Percentiles rank a stretch among this genome's conserved stretches.
Evolutionary conservation across 164 flowering plant genomes (phyloP).

Genomic region (Taxillus chinensis): DNA sequence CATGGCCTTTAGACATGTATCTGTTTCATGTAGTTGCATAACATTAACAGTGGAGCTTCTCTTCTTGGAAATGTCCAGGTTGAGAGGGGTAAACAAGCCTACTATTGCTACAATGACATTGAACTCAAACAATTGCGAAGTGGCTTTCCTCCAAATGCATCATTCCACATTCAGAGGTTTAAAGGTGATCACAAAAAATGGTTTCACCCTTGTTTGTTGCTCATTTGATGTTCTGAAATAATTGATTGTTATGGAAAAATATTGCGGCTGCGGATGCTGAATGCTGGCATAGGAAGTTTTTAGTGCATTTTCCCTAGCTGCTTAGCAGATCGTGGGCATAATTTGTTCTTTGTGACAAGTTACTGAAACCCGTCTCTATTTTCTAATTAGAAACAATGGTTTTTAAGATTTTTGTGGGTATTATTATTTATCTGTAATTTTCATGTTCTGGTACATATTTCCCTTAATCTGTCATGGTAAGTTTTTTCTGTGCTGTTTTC

Average conservation of each 20-base stretch:
- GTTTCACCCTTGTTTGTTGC: too few species aligned
- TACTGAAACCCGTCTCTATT: too few species aligned
- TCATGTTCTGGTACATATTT: too few species aligned
- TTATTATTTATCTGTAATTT: too few species aligned
- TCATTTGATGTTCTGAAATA: not conserved
- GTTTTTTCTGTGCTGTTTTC: too few species aligned
- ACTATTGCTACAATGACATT: constrained; percentile 72
- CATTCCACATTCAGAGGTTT: constrained; percentile 84
- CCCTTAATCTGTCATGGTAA: too few species aligned
- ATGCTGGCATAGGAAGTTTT: not conserved
- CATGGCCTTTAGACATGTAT: not conserved
- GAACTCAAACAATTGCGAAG: constrained; percentile 57
- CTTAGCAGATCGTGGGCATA: too few species aligned
- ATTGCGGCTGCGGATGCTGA: not conserved
- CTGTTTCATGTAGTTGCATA: not conserved
- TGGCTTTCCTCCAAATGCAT: constrained; percentile 73
- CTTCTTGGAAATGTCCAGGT: constrained; percentile 39
- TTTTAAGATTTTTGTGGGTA: too few species aligned
- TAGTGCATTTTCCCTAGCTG: too few species aligned
- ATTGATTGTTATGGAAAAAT: too few species aligned
- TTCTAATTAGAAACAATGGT: too few species aligned
- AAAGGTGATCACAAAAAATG: constrained; percentile 36
- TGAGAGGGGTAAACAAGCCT: constrained; percentile 80
- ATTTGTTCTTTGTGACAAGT: too few species aligned
- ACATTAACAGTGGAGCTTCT: not conserved